Evolutionary conservation across 257 asterid species (phyloP).

Genomic region (Lantana camara): DNA sequence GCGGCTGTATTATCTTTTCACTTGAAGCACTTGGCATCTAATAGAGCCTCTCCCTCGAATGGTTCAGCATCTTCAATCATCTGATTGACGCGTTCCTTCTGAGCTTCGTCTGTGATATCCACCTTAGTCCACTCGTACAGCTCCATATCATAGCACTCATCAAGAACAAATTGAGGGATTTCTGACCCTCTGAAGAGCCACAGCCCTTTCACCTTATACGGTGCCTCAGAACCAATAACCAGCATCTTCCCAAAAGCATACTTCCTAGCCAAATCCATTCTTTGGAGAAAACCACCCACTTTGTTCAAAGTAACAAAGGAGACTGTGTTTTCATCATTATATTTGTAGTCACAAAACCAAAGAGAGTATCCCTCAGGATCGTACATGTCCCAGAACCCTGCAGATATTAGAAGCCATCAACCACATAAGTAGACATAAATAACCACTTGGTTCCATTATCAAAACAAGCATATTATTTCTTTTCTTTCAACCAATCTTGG

Average conservation of each 20-base stretch:
- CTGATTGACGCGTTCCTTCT: slow-evolving; percentile 61
- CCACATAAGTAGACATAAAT: slow-evolving; percentile 15
- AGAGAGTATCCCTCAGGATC: slow-evolving; percentile 97
- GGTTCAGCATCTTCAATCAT: slow-evolving; percentile 77
- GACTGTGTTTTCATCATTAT: slow-evolving; percentile 83
- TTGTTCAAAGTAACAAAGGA: slow-evolving; percentile 91
- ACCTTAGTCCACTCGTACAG: slow-evolving; percentile 83
- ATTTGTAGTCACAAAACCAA: slow-evolving; percentile 95
- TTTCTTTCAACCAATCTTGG: not conserved
- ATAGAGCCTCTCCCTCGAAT: slow-evolving; percentile 58
- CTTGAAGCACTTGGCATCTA: slow-evolving; percentile 70
- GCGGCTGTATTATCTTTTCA: slow-evolving; percentile 19
- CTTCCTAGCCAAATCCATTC: slow-evolving; percentile 95
- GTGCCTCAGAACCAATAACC: slow-evolving; percentile 73
- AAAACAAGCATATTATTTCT: not conserved
- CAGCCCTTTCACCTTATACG: slow-evolving; percentile 88
- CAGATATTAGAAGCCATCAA: slow-evolving; percentile 6
- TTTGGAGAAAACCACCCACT: slow-evolving; percentile 87
- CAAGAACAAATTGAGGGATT: slow-evolving; percentile 76
- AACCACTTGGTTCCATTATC: slow-evolving; percentile 4
- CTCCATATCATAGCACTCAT: slow-evolving; percentile 90
- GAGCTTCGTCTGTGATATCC: slow-evolving; percentile 49
- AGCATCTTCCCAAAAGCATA: slow-evolving; percentile 96
- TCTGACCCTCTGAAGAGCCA: slow-evolving; percentile 98
- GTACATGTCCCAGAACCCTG: slow-evolving; percentile 99